Evolutionary conservation across 2,329 filamentous ascomycete species (phyloP).

Genomic region (Monilinia fructigena): DNA sequence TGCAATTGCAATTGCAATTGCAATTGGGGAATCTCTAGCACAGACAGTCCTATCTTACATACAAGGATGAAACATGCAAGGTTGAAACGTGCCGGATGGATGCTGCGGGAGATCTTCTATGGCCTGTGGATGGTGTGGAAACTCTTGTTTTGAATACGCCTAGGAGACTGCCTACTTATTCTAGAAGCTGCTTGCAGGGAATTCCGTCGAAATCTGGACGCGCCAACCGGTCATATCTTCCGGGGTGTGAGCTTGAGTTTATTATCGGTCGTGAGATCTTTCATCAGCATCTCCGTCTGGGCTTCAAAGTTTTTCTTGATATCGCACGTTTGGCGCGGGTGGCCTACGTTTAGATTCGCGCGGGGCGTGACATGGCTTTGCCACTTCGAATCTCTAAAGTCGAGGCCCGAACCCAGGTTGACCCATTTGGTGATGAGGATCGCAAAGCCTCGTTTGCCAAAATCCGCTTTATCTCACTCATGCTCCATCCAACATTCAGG

Average conservation of each 20-base stretch:
- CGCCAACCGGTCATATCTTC: conserved; percentile 1
- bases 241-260: conserved; percentile 16
- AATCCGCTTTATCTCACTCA: conserved; percentile 24
- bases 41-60: background rate
- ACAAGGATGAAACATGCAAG: background rate
- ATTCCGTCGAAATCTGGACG: conserved; percentile 14
- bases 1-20: no score
- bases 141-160: background rate
- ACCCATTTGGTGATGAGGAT: conserved; percentile 24
- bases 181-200: conserved; percentile 10
- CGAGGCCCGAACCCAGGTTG: conserved; percentile 24
- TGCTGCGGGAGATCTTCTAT: background rate
- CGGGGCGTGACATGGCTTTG: conserved; percentile 12
- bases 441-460: conserved; percentile 26
- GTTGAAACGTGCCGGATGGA: no score
- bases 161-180: background rate
- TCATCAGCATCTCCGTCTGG: conserved; percentile 14
- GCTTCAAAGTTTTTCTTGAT: conserved; percentile 22
- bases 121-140: background rate
- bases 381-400: conserved; percentile 26
- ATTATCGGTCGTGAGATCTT: conserved; percentile 23
- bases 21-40: background rate
- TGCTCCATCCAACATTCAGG: conserved; percentile 27
- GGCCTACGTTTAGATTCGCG: background rate
- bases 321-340: background rate